Conservation (phyloP, 1,284 basidiomycete genomes). For the Sporisorium exsertum region DNA sequence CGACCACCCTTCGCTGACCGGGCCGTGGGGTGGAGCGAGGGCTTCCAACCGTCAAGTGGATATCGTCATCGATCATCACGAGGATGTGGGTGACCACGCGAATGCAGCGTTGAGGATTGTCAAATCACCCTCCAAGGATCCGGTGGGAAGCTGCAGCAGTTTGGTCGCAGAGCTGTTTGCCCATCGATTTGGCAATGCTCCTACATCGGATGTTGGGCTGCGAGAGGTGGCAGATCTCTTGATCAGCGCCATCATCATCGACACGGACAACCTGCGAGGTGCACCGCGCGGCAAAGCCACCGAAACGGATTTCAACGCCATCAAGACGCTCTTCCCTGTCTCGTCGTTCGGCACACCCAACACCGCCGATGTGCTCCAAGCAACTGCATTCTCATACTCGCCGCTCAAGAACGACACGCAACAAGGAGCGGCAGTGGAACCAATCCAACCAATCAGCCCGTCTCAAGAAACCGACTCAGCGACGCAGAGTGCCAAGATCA, state of each 20-base stretch:
- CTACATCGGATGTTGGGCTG: constrained; percentile 21
- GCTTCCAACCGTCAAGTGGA: constrained; percentile 73
- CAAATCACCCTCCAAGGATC: constrained; percentile 50
- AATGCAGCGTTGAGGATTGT: constrained; percentile 63
- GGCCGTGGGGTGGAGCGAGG: constrained; percentile 46
- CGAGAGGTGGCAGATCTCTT: constrained; percentile 55
- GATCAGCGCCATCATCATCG: constrained; percentile 70
- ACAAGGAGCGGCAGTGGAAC: constrained; percentile 7
- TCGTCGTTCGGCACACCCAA: constrained; percentile 50
- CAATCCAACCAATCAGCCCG: constrained; percentile 38
- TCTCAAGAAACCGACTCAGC: constrained; percentile 36
- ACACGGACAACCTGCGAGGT: constrained; percentile 63
- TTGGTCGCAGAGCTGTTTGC: constrained; percentile 52
- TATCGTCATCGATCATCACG: constrained; percentile 92
- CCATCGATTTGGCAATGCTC: constrained; percentile 25
- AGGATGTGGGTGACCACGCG: constrained; percentile 80
- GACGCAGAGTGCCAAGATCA: constrained; percentile 33
- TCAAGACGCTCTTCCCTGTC: constrained; percentile 43
- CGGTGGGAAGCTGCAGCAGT: constrained; percentile 55
- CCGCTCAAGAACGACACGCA: constrained; percentile 20
- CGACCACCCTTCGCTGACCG: constrained; percentile 49
- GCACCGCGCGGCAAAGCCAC: constrained; percentile 57
- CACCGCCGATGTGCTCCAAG: constrained; percentile 23
- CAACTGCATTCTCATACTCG: constrained; percentile 27
- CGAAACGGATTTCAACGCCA: constrained; percentile 44